These are phyloP conservation scores for Phytophthora hibernalis DNA, from an alignment of 352 stramenopile genomes.

Conservation along the genomic window DNA sequence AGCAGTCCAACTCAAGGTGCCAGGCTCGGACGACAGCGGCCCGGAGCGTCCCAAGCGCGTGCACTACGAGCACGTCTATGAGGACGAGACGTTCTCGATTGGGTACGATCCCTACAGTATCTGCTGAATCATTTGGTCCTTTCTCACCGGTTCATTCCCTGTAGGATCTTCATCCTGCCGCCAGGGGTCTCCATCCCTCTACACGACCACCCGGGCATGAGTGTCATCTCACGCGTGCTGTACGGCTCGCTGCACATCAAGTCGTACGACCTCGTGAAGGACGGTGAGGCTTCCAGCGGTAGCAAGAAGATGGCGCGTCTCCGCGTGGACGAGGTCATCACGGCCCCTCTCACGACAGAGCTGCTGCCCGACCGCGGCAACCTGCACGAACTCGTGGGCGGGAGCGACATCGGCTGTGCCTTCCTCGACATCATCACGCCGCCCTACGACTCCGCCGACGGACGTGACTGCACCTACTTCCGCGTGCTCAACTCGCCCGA, in stretches of 20 bases:
- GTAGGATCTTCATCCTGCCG: constrained; percentile 86
- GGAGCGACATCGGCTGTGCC: constrained; percentile 71
- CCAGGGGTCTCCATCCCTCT: constrained; percentile 75
- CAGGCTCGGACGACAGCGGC: constrained; percentile 20
- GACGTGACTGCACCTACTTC: constrained; percentile 82
- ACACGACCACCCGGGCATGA: constrained; percentile 88
- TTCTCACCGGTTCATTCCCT: neutral
- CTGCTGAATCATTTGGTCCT: neutral
- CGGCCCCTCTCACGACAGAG: constrained; percentile 71
- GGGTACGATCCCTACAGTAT: constrained; percentile 51
- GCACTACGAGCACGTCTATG: constrained; percentile 84
- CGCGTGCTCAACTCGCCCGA: constrained; percentile 44
- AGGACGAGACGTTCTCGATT: constrained; percentile 83
- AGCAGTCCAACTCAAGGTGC: constrained; percentile 67
- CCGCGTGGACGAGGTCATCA: constrained; percentile 45
- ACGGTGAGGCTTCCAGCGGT: neutral
- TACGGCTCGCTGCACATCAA: constrained; percentile 75
- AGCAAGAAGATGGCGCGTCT: constrained; percentile 53
- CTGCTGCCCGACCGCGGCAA: constrained; percentile 77
- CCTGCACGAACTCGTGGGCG: constrained; percentile 82
- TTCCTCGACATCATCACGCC: constrained; percentile 90
- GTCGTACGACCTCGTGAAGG: constrained; percentile 64
- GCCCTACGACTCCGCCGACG: constrained; percentile 74
- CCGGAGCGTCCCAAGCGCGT: constrained; percentile 43
- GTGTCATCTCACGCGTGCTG: constrained; percentile 82